Evolutionary conservation across 345 rosid species (phyloP).

Genomic region (Salix koriyanagi): DNA sequence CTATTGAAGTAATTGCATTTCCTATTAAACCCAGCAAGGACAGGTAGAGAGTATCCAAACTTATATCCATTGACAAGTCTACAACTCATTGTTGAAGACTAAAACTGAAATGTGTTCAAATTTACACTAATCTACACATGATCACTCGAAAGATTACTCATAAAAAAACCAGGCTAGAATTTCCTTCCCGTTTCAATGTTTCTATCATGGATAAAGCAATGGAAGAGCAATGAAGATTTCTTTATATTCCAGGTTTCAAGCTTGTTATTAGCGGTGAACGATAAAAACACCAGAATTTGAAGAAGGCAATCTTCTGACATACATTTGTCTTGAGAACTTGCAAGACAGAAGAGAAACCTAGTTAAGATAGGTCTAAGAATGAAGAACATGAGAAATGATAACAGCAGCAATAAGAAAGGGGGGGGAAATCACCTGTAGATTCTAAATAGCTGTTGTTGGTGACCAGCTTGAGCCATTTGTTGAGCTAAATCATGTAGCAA

Average conservation of each 20-base stretch:
- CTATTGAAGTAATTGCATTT: not conserved
- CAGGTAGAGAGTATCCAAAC: not conserved
- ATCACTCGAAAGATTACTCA: not conserved
- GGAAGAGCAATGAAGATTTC: not conserved
- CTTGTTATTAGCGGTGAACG: not conserved
- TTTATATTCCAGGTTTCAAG: not conserved
- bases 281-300: not conserved
- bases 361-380: not conserved
- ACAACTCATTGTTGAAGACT: slow-evolving; percentile 1
- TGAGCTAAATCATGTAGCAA: slow-evolving; percentile 72
- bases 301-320: not conserved
- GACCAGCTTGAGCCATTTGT: slow-evolving; percentile 89
- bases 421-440: slow-evolving; percentile 54
- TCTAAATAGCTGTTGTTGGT: slow-evolving; percentile 80
- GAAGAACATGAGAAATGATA: not conserved
- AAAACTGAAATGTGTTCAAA: not conserved
- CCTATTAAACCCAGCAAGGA: slow-evolving; percentile 1
- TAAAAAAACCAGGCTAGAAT: not conserved
- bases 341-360: not conserved
- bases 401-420: not conserved
- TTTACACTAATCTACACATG: not conserved
- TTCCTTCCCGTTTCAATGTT: not conserved
- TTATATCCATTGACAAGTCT: not conserved
- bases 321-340: not conserved
- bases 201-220: not conserved